Base-by-base conservation (phyloP, 2,329 filamentous ascomycete genomes). In the Xylariomycetidae sp. region DNA sequence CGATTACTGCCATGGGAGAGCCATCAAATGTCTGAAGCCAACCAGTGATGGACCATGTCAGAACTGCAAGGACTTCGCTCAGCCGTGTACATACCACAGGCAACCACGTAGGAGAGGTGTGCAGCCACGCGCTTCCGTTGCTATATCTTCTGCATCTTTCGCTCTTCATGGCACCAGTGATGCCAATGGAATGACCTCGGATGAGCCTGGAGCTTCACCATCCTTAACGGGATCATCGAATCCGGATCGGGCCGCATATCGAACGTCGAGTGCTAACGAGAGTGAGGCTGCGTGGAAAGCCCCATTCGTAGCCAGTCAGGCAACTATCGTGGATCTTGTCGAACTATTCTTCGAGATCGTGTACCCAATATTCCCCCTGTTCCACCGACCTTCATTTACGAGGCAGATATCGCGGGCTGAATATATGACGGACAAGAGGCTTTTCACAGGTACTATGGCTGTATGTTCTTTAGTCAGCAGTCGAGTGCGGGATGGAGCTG, bases 261-360 rank as follows among this genome's bases (percentile, higher is more conserved):
- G n/a, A n/a, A n/a, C n/a, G n/a, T n/a, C n/a, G n/a, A n/a, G n/a
- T 23, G 13, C 25, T n/a, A 3, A n/a, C 13, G 17, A 27, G 18
- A 4, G 9, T 15, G 23, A 29, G 18, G n/a, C 27, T 11, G 29
- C 29, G 29, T 33, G 34, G 34, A 14, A 5, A 2, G 16, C 30
- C 11, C 34, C 30, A 16, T 25, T 18, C 12, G 26, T 29, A 11
- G 14, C 15, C 15, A 25, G 29, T 16, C 34, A 37, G 20, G 34
- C 30, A 11, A 33, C 19, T n/a, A 18, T 33, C 23, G 34, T 37
- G 14, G 34, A 37, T 26, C 13, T 33, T 15, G 30, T 33, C n/a
- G 34, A 37, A 30, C 23, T 37, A 16, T 37, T 28, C 25, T 37
- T 37, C 20, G 34, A 37, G 34, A 33, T 37, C 18, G 30, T 33